Percentiles rank a stretch among this genome's conserved stretches.
These are phyloP conservation scores for Gastrolobium bilobum DNA, from an alignment of 306 rosid species.

Conservation along the genomic window DNA sequence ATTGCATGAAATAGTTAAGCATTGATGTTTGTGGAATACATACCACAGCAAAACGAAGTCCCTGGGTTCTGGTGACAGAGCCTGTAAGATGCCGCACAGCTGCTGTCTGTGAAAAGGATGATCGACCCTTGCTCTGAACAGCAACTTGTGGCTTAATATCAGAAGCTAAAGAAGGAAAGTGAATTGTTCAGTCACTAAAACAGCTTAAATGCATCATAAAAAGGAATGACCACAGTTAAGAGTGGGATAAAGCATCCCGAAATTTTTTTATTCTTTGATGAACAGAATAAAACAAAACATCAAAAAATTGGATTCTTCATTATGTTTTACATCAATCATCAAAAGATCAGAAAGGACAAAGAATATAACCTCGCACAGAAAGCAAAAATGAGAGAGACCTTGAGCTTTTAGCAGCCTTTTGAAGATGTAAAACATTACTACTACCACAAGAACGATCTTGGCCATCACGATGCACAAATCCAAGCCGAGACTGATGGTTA, in stretches of 20 bases:
- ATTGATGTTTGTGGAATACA: slow-evolving; percentile 35
- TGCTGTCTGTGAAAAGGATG: slow-evolving; percentile 61
- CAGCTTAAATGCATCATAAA: slow-evolving; percentile 2
- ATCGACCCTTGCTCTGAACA: slow-evolving; percentile 53
- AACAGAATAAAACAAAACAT: neutral
- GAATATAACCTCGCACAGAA: slow-evolving; percentile 49
- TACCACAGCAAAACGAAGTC: slow-evolving; percentile 93
- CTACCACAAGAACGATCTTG: slow-evolving; percentile 7
- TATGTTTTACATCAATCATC: slow-evolving; percentile 10
- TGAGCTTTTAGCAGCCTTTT: slow-evolving; percentile 24
- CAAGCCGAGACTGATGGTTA: slow-evolving; percentile 37
- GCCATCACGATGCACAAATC: slow-evolving; percentile 40
- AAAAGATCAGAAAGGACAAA: slow-evolving; percentile 21
- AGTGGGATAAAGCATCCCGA: slow-evolving; percentile 3
- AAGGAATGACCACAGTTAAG: slow-evolving; percentile 9
- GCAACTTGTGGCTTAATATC: slow-evolving; percentile 40
- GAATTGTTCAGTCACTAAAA: slow-evolving; percentile 43
- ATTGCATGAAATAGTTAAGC: slow-evolving; percentile 1
- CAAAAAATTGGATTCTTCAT: neutral
- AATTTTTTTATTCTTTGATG: slow-evolving; percentile 35
- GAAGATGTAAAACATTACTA: slow-evolving; percentile 42
- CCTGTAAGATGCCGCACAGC: slow-evolving; percentile 88
- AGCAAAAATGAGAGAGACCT: slow-evolving; percentile 40
- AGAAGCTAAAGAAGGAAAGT: slow-evolving; percentile 36
- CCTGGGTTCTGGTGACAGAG: slow-evolving; percentile 73